phyloP scores from a whole-genome alignment of 202 grass and related monocot genomes.

The Setaria italica region DNA sequence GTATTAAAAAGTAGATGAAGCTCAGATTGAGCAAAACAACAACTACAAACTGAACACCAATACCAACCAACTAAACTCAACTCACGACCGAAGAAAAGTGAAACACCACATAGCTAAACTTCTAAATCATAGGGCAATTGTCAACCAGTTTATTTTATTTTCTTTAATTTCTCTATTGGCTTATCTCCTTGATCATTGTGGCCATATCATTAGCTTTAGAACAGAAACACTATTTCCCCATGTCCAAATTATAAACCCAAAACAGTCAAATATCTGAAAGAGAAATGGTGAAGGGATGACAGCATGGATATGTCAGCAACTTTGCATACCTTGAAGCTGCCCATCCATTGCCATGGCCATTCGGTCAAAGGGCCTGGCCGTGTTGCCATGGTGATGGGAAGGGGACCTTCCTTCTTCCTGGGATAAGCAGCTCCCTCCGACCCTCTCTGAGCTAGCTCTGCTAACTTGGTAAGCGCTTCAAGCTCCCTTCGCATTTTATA shows the following conservation, averaged over 20 bases:
- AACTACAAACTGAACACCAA: too few relatives aligned
- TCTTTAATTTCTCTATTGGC: neutral
- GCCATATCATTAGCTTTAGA: constrained; percentile 20
- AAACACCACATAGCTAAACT: neutral
- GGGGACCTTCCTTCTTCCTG: neutral
- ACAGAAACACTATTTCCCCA: neutral
- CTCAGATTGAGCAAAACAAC: too few relatives aligned
- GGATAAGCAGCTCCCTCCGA: constrained; percentile 15
- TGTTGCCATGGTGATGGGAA: constrained; percentile 57
- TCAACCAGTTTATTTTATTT: neutral
- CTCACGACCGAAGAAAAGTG: too few relatives aligned
- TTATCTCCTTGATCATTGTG: constrained; percentile 4
- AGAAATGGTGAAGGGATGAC: neutral
- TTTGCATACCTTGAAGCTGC: constrained; percentile 63
- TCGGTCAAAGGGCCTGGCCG: constrained; percentile 63
- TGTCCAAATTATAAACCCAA: neutral
- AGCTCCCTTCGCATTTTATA: constrained; percentile 38
- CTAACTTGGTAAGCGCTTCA: constrained; percentile 29
- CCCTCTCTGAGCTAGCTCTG: constrained; percentile 11
- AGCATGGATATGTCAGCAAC: neutral
- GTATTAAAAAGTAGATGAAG: too few relatives aligned
- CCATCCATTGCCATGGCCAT: constrained; percentile 82
- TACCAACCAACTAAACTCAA: too few relatives aligned
- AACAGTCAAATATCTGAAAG: neutral
- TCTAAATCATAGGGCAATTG: neutral